These are phyloP conservation scores for Tulasnella sp. DNA, from an alignment of 768 basidiomycete species.

Conservation along the genomic window DNA sequence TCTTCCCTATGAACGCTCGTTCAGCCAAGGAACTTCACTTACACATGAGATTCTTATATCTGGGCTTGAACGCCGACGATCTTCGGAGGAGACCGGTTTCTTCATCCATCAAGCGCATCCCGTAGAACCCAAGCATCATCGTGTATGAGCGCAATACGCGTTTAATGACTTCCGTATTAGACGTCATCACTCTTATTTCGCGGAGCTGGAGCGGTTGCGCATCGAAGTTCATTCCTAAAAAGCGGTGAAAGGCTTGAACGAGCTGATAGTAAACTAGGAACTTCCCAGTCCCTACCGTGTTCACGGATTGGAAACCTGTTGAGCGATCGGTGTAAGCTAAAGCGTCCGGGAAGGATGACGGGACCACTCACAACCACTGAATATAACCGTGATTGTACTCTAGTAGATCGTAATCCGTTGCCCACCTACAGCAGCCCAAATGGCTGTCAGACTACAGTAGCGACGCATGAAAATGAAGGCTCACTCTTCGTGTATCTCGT, in stretches of 20 bases:
- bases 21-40: slow-evolving; percentile 26
- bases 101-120: slow-evolving; percentile 49
- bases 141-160: slow-evolving; percentile 50
- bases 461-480: slow-evolving; percentile 12
- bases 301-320: slow-evolving; percentile 66
- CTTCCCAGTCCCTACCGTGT: slow-evolving; percentile 32
- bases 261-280: background rate
- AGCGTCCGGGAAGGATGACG: background rate
- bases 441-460: background rate
- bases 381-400: slow-evolving; percentile 64
- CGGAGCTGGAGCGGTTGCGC: slow-evolving; percentile 57
- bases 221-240: slow-evolving; percentile 40
- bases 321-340: background rate
- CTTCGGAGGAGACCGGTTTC: slow-evolving; percentile 52
- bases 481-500: slow-evolving; percentile 51
- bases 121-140: slow-evolving; percentile 74
- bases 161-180: slow-evolving; percentile 34
- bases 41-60: slow-evolving; percentile 58
- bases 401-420: slow-evolving; percentile 46
- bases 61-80: slow-evolving; percentile 31
- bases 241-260: background rate
- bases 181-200: slow-evolving; percentile 48
- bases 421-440: slow-evolving; percentile 38
- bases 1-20: too few species aligned
- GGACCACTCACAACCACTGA: slow-evolving; percentile 59